Percentiles rank a stretch among this genome's conserved stretches.
These are phyloP conservation scores for Aspergillus fijiensis DNA, from an alignment of 2,329 filamentous ascomycete species.

Conservation along the genomic window DNA sequence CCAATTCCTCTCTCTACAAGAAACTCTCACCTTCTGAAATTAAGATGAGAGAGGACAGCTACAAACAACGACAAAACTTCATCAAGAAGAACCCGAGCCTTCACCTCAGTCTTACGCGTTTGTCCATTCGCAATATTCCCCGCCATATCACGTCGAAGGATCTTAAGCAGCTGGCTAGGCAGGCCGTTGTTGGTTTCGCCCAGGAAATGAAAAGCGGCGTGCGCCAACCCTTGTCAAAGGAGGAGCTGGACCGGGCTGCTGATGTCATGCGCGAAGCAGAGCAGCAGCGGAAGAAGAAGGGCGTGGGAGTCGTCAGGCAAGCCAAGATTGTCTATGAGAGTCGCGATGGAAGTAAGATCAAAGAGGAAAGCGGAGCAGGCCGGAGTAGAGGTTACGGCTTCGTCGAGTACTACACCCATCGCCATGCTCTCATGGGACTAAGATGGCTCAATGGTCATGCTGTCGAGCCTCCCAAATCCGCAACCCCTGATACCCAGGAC, in stretches of 20 bases:
- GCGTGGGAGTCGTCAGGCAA: slow-evolving; percentile 85
- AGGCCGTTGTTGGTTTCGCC: slow-evolving; percentile 93
- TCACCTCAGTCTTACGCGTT: slow-evolving; percentile 82
- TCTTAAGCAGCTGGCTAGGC: slow-evolving; percentile 83
- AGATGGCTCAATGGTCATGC: slow-evolving; percentile 85
- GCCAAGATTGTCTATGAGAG: slow-evolving; percentile 95
- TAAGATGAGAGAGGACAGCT: slow-evolving; percentile 83
- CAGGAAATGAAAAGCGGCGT: slow-evolving; percentile 78
- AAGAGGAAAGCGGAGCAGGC: slow-evolving; percentile 73
- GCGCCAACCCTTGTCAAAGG: slow-evolving; percentile 78
- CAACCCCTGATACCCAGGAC: slow-evolving; percentile 52
- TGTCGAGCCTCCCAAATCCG: slow-evolving; percentile 43
- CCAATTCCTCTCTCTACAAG: slow-evolving; percentile 74
- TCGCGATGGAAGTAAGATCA: slow-evolving; percentile 77
- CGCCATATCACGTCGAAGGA: slow-evolving; percentile 79
- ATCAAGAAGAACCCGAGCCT: slow-evolving; percentile 89
- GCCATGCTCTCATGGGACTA: slow-evolving; percentile 91
- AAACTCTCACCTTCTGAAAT: slow-evolving; percentile 75
- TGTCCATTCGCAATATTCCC: slow-evolving; percentile 89
- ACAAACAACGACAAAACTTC: slow-evolving; percentile 81
- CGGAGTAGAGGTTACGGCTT: slow-evolving; percentile 93
- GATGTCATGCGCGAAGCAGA: slow-evolving; percentile 80
- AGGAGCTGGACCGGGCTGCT: slow-evolving; percentile 78
- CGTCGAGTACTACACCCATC: slow-evolving; percentile 92
- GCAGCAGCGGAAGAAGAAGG: slow-evolving; percentile 72